Conservation (phyloP, 139 green algal species). For the Spirogloea muscicola region DNA sequence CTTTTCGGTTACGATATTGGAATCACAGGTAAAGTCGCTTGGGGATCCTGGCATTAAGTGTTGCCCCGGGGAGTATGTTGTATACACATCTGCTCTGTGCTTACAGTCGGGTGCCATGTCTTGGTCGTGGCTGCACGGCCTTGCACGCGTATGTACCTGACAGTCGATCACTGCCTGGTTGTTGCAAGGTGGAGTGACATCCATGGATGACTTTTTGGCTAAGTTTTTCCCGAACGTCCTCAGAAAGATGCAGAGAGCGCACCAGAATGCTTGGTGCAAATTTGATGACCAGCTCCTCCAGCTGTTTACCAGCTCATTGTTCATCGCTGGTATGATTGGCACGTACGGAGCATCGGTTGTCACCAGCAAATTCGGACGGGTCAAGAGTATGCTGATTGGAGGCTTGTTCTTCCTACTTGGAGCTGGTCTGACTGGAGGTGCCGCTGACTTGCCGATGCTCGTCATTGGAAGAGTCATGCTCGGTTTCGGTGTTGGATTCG, state of each 20-base stretch:
- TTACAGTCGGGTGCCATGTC: too few relatives aligned
- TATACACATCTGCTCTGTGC: too few relatives aligned
- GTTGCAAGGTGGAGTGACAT: slow-evolving; percentile 46
- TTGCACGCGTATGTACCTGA: too few relatives aligned
- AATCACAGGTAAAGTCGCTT: slow-evolving; percentile 53
- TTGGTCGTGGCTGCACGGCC: too few relatives aligned
- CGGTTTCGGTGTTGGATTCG: slow-evolving; percentile 71
- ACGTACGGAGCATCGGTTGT: slow-evolving; percentile 37
- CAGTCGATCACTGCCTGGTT: too few relatives aligned
- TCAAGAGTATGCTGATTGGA: slow-evolving; percentile 55
- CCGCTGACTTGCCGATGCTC: slow-evolving; percentile 63
- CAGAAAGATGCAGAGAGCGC: neutral
- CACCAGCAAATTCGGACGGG: slow-evolving; percentile 49
- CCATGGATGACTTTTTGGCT: slow-evolving; percentile 52
- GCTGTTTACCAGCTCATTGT: slow-evolving; percentile 71
- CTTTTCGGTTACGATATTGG: slow-evolving; percentile 62
- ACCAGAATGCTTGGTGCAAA: slow-evolving; percentile 54
- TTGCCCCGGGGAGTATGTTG: too few relatives aligned
- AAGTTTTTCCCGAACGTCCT: slow-evolving; percentile 62
- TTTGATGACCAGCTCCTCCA: slow-evolving; percentile 62
- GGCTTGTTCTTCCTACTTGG: slow-evolving; percentile 59
- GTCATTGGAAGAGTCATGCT: slow-evolving; percentile 67
- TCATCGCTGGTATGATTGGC: slow-evolving; percentile 57
- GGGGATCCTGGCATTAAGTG: too few relatives aligned
- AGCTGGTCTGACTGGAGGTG: slow-evolving; percentile 52